These are phyloP conservation scores for Iris macrosiphon DNA, from an alignment of 106 monocot species.

Conservation along the genomic window DNA sequence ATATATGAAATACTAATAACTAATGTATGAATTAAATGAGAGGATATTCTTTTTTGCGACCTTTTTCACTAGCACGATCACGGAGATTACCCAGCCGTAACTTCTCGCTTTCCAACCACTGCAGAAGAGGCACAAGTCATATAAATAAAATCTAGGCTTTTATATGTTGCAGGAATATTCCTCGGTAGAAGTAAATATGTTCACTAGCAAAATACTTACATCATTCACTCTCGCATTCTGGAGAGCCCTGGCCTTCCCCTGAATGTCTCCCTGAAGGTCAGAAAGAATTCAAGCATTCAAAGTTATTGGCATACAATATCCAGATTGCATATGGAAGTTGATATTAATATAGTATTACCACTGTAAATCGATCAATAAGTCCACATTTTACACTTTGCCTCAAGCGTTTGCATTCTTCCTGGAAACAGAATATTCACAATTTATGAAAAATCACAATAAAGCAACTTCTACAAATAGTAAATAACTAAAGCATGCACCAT, in stretches of 20 bases:
- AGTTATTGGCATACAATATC: background rate
- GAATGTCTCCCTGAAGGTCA: conserved; percentile 48
- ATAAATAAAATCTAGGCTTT: background rate
- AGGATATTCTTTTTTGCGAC: conserved; percentile 92
- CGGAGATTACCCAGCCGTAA: conserved; percentile 63
- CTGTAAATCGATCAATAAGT: conserved; percentile 67
- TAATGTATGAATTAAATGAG: too few species aligned
- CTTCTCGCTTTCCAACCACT: conserved; percentile 82
- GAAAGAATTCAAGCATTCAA: background rate
- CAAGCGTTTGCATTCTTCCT: conserved; percentile 96
- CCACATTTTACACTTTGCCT: conserved; percentile 95
- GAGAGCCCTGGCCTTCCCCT: conserved; percentile 71
- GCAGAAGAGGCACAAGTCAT: conserved; percentile 5
- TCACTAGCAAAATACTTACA: conserved; percentile 29
- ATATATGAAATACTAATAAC: too few species aligned
- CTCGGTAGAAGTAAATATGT: background rate
- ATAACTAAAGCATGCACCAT: too few species aligned
- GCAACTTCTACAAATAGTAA: too few species aligned
- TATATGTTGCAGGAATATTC: background rate
- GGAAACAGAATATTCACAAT: conserved; percentile 14
- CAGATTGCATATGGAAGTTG: background rate
- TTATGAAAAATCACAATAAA: conserved; percentile 5
- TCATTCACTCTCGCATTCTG: conserved; percentile 79
- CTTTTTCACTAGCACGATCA: conserved; percentile 92
- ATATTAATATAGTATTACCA: conserved; percentile 52